Percentiles rank a stretch among this genome's conserved stretches.
These are phyloP conservation scores for Verticillium nonalfalfae DNA, from an alignment of 2,329 filamentous ascomycete species.

Conservation along the genomic window DNA sequence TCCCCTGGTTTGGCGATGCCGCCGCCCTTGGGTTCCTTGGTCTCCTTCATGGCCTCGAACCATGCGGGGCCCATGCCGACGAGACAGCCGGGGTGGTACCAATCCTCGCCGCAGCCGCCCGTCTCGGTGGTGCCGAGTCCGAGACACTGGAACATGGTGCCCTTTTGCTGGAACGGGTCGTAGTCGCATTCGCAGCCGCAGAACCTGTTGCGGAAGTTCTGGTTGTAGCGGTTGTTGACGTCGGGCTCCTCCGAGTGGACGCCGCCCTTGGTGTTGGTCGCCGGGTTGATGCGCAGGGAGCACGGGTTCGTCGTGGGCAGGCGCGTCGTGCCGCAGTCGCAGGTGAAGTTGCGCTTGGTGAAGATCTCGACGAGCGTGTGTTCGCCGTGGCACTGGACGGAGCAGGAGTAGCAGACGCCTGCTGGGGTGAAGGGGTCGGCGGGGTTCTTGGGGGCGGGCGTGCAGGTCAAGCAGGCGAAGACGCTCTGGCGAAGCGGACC, in stretches of 20 bases:
- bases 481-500: slow-evolving; percentile 82
- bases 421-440: slow-evolving; percentile 64
- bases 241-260: slow-evolving; percentile 72
- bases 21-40: slow-evolving; percentile 21
- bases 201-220: slow-evolving; percentile 91
- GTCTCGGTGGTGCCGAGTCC: slow-evolving; percentile 74
- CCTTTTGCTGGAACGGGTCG: slow-evolving; percentile 81
- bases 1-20: slow-evolving; percentile 19
- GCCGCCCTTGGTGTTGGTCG: slow-evolving; percentile 68
- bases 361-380: slow-evolving; percentile 95
- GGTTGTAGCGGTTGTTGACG: slow-evolving; percentile 80
- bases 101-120: slow-evolving; percentile 92
- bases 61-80: slow-evolving; percentile 73
- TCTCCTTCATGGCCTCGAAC: slow-evolving; percentile 47
- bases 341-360: slow-evolving; percentile 89
- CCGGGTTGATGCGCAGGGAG: slow-evolving; percentile 63
- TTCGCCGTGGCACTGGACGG: slow-evolving; percentile 92
- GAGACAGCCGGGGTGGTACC: slow-evolving; percentile 93
- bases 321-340: slow-evolving; percentile 89
- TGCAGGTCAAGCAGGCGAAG: slow-evolving; percentile 92
- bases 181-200: slow-evolving; percentile 87
- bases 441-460: slow-evolving; percentile 62
- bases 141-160: slow-evolving; percentile 97
- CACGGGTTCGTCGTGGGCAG: slow-evolving; percentile 67
- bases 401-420: slow-evolving; percentile 93